Base-by-base conservation (phyloP, 352 stramenopile species). In the Pythium phragmitis region DNA sequence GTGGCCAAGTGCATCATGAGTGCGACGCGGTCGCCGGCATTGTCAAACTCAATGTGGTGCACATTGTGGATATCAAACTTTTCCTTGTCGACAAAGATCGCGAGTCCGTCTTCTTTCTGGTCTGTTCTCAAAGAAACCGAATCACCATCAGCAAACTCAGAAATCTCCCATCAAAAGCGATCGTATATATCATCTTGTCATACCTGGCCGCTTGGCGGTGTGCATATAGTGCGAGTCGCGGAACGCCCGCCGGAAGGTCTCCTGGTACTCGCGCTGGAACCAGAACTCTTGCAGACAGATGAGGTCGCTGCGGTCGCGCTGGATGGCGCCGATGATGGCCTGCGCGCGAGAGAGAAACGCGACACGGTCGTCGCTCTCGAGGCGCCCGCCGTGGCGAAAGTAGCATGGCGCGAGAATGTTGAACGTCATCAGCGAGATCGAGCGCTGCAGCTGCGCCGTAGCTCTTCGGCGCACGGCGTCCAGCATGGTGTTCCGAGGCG, bases 371-470 rank as follows among this genome's bases (percentile, higher is more conserved):
- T 78, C 75, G 61, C 79, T 89, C 67, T 95, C 86, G 11, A 95
- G 49, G 2, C 76, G 73, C 2, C 86, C 86, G 46, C 84, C 86
- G 68, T 93, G 84, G 12, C 84, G 84, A 63, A 95, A 95, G 76
- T 95, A 95, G 75, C 86, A 95, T 55, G 86, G 86, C 37, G 86
- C 86, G 54, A 95, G 77, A 55, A 95, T 69, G 73, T 95, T 95
- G 70, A 95, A 95, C 57, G 84, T 92, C 82, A 95, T 88, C 63
- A 95, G 76, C 69, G 84, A 91, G 55, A 92, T 70, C 69, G 70
- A 72, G 30, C 68, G 74, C 51, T 36, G 60, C 59, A 46, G 34
- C 34, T 65, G 60, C 51, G 60, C 60, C 19, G 55, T 50, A 1
- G 65, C 59, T 63, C 69, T 65, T 23, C 69, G 69, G 30, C 68